Evolutionary conservation across 2,329 filamentous ascomycete species (phyloP).

Genomic region (Colletotrichum ledebouriae): DNA sequence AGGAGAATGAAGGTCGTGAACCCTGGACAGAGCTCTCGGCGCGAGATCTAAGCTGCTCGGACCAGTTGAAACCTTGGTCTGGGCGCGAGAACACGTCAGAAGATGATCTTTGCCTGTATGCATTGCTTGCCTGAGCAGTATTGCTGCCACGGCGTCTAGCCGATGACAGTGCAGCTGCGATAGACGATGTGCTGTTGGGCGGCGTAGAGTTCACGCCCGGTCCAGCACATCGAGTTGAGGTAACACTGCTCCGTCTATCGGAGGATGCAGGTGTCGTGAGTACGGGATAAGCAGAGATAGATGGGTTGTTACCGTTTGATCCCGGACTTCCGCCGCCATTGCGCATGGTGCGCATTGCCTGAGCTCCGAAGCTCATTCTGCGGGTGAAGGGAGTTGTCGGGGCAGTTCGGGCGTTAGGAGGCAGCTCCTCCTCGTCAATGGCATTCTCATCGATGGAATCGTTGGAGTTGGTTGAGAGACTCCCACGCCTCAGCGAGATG

Average conservation of each 20-base stretch:
- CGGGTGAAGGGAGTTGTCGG: slow-evolving; percentile 83
- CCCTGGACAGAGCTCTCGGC: slow-evolving; percentile 82
- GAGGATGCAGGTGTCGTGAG: slow-evolving; percentile 51
- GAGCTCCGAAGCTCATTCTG: slow-evolving; percentile 90
- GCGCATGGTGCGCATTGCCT: slow-evolving; percentile 80
- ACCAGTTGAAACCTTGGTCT: slow-evolving; percentile 96
- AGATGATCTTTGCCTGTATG: slow-evolving; percentile 68
- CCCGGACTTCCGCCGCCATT: slow-evolving; percentile 70
- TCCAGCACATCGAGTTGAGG: slow-evolving; percentile 12
- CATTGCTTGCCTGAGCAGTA: slow-evolving; percentile 70
- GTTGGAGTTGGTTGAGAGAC: slow-evolving; percentile 74
- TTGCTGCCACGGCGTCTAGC: slow-evolving; percentile 54
- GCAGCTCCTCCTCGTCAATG: slow-evolving; percentile 76
- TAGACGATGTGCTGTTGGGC: slow-evolving; percentile 49
- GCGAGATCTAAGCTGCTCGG: slow-evolving; percentile 92
- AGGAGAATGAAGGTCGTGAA: slow-evolving; percentile 70
- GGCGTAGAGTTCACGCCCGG: slow-evolving; percentile 45
- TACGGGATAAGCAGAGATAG: slow-evolving; percentile 53
- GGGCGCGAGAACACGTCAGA: slow-evolving; percentile 75
- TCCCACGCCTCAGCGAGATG: slow-evolving; percentile 70
- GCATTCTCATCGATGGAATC: slow-evolving; percentile 79
- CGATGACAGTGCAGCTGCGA: slow-evolving; percentile 52
- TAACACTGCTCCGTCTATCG: slow-evolving; percentile 44
- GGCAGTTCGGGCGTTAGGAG: slow-evolving; percentile 65
- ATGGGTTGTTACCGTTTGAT: slow-evolving; percentile 70